A percentile compares a stretch with the other conserved stretches of the same genome.
Conservation (phyloP, 352 stramenopile species). For the Globisporangium carolinianum region DNA sequence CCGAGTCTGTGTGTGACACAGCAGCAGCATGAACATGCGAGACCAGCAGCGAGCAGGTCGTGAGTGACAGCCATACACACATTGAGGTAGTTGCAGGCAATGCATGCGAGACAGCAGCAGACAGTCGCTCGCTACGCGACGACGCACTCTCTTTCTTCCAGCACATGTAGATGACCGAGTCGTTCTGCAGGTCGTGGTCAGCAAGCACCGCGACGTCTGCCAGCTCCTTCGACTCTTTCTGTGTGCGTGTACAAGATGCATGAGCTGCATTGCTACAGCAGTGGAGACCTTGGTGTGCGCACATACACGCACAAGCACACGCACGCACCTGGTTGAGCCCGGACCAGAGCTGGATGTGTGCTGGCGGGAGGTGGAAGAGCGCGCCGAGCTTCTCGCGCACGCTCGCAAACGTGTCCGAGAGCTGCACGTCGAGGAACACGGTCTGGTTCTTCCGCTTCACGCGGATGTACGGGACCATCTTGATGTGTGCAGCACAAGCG, state of each 20-base stretch:
- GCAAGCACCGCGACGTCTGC: constrained; percentile 68
- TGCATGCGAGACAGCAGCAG: not conserved
- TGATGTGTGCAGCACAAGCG: not conserved
- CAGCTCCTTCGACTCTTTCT: constrained; percentile 75
- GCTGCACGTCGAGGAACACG: constrained; percentile 82
- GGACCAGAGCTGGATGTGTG: constrained; percentile 67
- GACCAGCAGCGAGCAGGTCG: no score
- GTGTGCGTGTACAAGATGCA: not conserved
- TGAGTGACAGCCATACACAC: not conserved
- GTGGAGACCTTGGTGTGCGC: no score
- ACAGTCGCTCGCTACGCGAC: no score
- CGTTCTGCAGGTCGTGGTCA: constrained; percentile 81
- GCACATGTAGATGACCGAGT: constrained; percentile 81
- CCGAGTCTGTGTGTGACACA: constrained; percentile 34
- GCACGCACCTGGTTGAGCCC: constrained; percentile 44
- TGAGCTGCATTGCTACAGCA: no score
- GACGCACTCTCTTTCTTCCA: constrained; percentile 83
- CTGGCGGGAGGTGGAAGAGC: constrained; percentile 50
- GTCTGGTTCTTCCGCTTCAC: constrained; percentile 86
- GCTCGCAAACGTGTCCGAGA: constrained; percentile 68
- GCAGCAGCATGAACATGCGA: no score
- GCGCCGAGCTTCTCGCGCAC: constrained; percentile 77
- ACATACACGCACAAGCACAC: not conserved
- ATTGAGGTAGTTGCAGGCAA: no score
- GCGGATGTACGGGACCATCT: constrained; percentile 73